Percentiles rank a stretch among this genome's conserved stretches.
phyloP scores from a whole-genome alignment of 2,329 filamentous ascomycete species.

The Botrytis squamosa region DNA sequence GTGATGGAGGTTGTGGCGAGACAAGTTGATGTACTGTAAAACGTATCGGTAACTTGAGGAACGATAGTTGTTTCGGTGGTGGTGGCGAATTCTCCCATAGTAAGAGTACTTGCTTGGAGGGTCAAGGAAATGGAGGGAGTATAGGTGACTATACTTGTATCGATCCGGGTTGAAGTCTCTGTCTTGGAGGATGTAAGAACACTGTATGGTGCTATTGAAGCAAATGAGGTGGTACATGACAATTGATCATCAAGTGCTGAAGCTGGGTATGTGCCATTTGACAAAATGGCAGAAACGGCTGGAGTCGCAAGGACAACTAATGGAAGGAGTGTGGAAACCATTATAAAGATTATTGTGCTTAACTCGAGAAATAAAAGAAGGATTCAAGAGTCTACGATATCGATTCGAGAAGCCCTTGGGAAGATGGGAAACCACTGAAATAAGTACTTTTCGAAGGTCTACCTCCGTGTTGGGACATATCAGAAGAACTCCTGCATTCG shows the following conservation, averaged over 20 bases:
- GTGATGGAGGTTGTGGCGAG: neutral
- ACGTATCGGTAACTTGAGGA: slow-evolving; percentile 2
- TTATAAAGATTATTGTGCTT: neutral
- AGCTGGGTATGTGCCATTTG: neutral
- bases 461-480: neutral
- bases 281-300: slow-evolving; percentile 4
- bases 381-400: slow-evolving; percentile 4
- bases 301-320: slow-evolving; percentile 4
- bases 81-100: neutral
- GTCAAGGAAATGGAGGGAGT: slow-evolving; percentile 2
- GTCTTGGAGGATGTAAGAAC: neutral
- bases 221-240: slow-evolving; percentile 1
- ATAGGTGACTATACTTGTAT: slow-evolving; percentile 4
- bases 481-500: neutral
- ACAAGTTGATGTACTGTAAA: neutral
- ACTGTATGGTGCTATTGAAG: neutral
- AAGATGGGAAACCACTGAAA: neutral
- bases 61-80: neutral
- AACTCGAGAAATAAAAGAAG: neutral
- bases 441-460: neutral
- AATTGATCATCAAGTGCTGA: neutral
- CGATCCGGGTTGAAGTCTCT: neutral
- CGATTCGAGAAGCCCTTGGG: neutral
- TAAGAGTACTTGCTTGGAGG: neutral
- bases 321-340: slow-evolving; percentile 7